Percentiles rank a stretch among this genome's conserved stretches.
Conservation (phyloP, 2,329 filamentous ascomycete species). For the Cytospora schulzeri region DNA sequence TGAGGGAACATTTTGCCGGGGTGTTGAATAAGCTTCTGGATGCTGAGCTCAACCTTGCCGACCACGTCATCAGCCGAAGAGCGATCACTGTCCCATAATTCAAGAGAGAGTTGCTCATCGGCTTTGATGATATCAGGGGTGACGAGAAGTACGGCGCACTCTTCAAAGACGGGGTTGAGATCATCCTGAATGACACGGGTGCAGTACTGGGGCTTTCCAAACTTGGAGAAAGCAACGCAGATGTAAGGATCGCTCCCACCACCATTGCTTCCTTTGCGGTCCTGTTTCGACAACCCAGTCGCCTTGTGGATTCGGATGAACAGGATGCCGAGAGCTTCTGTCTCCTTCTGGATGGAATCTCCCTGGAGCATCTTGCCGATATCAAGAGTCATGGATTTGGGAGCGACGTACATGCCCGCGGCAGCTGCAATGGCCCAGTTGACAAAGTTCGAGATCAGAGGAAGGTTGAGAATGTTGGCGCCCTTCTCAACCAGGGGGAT, state of each 20-base stretch:
- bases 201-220: conserved; percentile 96
- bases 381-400: conserved; percentile 91
- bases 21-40: conserved; percentile 93
- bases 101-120: conserved; percentile 88
- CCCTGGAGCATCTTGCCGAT: conserved; percentile 88
- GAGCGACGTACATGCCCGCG: conserved; percentile 88
- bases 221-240: conserved; percentile 92
- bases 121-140: conserved; percentile 90
- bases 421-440: conserved; percentile 91
- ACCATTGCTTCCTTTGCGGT: conserved; percentile 75
- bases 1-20: conserved; percentile 92
- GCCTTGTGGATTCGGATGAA: conserved; percentile 92
- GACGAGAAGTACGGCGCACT: conserved; percentile 81
- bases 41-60: conserved; percentile 89
- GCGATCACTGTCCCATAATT: conserved; percentile 94
- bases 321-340: conserved; percentile 81
- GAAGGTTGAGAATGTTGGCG: conserved; percentile 88
- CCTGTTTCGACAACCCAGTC: conserved; percentile 86
- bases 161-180: conserved; percentile 89
- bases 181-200: conserved; percentile 95
- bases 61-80: conserved; percentile 93
- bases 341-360: conserved; percentile 89
- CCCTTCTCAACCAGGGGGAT: conserved; percentile 90
- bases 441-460: conserved; percentile 93
- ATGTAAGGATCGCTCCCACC: conserved; percentile 96